phyloP scores from a whole-genome alignment of 306 rosid genomes.

The Bauhinia variegata region DNA sequence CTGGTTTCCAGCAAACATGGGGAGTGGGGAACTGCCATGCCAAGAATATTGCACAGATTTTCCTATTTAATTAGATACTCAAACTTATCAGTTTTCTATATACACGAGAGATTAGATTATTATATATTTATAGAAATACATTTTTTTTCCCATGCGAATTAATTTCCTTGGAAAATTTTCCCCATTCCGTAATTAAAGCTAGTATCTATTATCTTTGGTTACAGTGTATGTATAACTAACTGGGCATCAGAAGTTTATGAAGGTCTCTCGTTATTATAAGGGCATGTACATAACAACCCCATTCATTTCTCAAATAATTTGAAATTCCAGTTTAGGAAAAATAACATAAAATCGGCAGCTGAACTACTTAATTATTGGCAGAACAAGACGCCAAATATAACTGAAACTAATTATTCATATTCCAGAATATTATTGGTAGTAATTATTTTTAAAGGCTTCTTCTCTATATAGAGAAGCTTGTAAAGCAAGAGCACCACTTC shows the following conservation, averaged over 20 bases:
- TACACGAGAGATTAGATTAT: too few relatives aligned
- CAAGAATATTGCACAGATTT: too few relatives aligned
- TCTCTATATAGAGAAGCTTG: too few relatives aligned
- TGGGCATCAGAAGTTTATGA: slow-evolving; percentile 10
- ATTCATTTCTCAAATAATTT: not conserved
- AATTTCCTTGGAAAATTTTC: too few relatives aligned
- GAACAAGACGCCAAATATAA: slow-evolving; percentile 10
- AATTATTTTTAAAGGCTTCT: too few relatives aligned
- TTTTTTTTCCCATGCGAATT: too few relatives aligned
- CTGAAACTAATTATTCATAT: slow-evolving; percentile 23
- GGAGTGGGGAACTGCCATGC: not conserved
- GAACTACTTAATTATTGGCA: slow-evolving; percentile 31
- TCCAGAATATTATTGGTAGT: slow-evolving; percentile 13
- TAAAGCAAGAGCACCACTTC: slow-evolving; percentile 6
- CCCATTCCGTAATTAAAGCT: not conserved
- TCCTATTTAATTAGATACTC: too few relatives aligned
- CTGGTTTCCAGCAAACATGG: slow-evolving; percentile 30
- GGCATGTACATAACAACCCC: not conserved
- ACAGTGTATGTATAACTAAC: slow-evolving; percentile 19
- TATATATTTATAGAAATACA: too few relatives aligned
- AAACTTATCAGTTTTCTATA: too few relatives aligned
- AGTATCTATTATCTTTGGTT: not conserved
- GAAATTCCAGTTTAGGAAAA: slow-evolving; percentile 31
- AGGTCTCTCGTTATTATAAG: slow-evolving; percentile 16
- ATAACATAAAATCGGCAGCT: not conserved